phyloP scores from a whole-genome alignment of 129 eudicot species.

The Flaveria trinervia region DNA sequence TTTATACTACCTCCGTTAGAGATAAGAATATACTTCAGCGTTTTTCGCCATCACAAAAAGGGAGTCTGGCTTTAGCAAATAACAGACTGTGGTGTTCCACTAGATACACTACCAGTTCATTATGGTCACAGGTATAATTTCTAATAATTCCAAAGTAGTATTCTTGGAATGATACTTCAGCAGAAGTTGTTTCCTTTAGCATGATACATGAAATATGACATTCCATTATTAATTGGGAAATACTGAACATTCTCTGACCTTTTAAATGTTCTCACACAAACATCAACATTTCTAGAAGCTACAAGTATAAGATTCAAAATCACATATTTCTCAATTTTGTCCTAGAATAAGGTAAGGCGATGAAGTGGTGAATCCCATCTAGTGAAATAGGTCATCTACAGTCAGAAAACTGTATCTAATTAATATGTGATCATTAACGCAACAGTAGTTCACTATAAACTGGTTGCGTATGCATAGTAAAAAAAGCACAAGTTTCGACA shows the following conservation, averaged over 20 bases:
- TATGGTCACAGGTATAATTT: not conserved
- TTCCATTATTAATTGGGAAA: not conserved
- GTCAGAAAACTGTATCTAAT: not conserved
- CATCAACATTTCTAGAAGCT: not conserved
- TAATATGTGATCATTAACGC: not conserved
- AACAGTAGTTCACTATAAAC: constrained; percentile 4
- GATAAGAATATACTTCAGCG: not conserved
- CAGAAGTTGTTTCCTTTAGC: not conserved
- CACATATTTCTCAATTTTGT: not conserved
- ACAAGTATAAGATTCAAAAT: not conserved
- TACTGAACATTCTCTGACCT: not conserved
- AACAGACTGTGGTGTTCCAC: not conserved
- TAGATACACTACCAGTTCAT: not conserved
- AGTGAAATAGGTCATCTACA: not conserved
- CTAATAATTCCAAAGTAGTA: not conserved
- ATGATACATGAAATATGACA: not conserved
- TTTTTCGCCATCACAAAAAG: not conserved
- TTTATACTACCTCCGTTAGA: not conserved
- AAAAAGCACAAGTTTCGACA: constrained; percentile 56
- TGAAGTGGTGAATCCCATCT: constrained; percentile 3
- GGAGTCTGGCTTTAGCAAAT: not conserved
- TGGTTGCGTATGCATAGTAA: not conserved
- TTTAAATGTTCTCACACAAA: not conserved
- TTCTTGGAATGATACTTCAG: not conserved
- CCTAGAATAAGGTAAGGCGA: not conserved